phyloP scores from a whole-genome alignment of 495 filamentous ascomycete species.

The Neurospora africana region DNA sequence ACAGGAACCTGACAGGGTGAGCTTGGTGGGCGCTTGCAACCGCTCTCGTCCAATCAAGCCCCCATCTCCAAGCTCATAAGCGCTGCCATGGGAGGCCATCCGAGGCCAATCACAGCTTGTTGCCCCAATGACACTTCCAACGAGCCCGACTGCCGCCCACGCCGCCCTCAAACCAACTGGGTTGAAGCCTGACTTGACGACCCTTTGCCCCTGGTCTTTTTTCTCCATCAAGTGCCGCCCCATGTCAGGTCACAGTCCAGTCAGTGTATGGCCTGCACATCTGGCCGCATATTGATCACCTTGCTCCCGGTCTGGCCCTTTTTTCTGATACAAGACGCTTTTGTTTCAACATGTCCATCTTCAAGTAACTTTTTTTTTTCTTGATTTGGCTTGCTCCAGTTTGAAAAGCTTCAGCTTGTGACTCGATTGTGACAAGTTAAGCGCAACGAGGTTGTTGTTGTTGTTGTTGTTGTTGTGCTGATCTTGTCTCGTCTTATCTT shows the following conservation, averaged over 20 bases:
- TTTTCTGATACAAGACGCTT: slow-evolving; percentile 2
- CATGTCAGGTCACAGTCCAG: slow-evolving; percentile 2
- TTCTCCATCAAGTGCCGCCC: background rate
- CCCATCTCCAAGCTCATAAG: slow-evolving; percentile 16
- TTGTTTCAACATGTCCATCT: slow-evolving; percentile 6
- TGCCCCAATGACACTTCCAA: background rate
- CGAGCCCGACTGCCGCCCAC: slow-evolving; percentile 10
- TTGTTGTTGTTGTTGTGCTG: background rate
- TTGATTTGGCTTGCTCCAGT: background rate
- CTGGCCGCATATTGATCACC: slow-evolving; percentile 29
- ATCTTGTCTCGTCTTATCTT: background rate
- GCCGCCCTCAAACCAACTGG: background rate
- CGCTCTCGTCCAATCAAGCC: slow-evolving; percentile 13
- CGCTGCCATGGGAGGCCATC: slow-evolving; percentile 10
- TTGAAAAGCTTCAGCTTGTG: background rate
- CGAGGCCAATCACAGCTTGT: slow-evolving; percentile 22
- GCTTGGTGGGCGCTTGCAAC: slow-evolving; percentile 15
- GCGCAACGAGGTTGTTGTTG: background rate
- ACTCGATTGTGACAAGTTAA: background rate
- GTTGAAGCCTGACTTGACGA: background rate
- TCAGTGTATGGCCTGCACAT: slow-evolving; percentile 19
- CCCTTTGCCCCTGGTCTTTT: background rate
- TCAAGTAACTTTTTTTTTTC: background rate
- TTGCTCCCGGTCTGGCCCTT: slow-evolving; percentile 9
- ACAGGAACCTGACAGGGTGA: background rate